Base-by-base conservation (phyloP, 257 asterid species). In the Penstemon newberryi region DNA sequence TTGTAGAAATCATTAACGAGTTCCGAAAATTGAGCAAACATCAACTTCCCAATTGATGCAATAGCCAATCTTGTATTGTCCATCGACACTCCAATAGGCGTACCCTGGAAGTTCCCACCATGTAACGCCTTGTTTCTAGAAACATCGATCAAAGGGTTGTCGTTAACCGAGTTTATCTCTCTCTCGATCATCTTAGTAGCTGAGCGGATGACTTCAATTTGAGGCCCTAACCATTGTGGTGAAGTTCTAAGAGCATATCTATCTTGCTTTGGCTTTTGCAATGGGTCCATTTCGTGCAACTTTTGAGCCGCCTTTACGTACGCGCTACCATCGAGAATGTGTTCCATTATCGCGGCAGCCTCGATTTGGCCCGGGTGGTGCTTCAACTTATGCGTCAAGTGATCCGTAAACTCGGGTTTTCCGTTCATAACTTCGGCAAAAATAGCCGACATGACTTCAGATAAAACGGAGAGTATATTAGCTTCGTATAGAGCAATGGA, bases 181-280 rank as follows among this genome's bases (percentile, higher is more conserved):
- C 89, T 59, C 43, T 84, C 89, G 12, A 84, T 84, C 82, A 80
- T 79, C 63, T 79, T 84, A 0, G 85, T 77, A 0, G 89, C 82
- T 0, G 79, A 64, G n/a, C 89, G 79, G 33, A 84, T 81, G 9
- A 82, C 87, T 66, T 82, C 89, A 3, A 84, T 78, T 5, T 77
- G 89, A 0, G 89, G 89, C 8, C 89, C 89, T 0, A 84, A 74
- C 89, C 89, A 84, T 25, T 84, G 87, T 0, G 89, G 89, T 1
- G 89, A 84, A 1, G 89, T 84, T 8, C 87, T 57, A 0, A 84
- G 82, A 4, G 89, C 89, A 44, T 84, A 84, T 3, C 89, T 43
- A 43, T 81, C 89, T 18, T 81, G 85, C 53, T 84, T 84, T 3
- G 89, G 89, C 41, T 84, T 84, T 45, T 77, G 87, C 44, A 84